Conservation (phyloP, 2,329 filamentous ascomycete species). For the Diaporthe sp. region DNA sequence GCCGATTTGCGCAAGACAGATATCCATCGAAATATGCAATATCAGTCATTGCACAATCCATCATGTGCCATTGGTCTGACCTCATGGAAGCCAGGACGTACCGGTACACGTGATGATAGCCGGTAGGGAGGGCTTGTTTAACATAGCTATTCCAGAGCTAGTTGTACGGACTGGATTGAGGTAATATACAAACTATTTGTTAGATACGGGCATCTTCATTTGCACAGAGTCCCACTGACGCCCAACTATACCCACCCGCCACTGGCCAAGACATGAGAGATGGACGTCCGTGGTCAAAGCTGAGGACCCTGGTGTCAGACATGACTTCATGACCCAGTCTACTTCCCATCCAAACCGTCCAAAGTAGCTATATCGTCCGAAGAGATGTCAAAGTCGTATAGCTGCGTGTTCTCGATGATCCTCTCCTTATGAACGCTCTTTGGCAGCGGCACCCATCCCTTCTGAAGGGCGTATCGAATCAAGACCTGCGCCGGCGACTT, state of each 20-base stretch:
- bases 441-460: constrained; percentile 76
- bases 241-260: background rate
- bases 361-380: constrained; percentile 66
- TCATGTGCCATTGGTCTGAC: background rate
- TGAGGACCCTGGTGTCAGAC: background rate
- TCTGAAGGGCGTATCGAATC: constrained; percentile 79
- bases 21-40: background rate
- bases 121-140: background rate
- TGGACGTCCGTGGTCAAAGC: background rate
- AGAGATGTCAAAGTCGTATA: constrained; percentile 72
- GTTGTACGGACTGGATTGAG: background rate
- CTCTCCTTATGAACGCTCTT: constrained; percentile 74
- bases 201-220: background rate
- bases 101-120: too few species aligned
- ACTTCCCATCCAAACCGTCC: constrained; percentile 31
- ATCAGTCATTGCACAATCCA: too few species aligned
- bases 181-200: background rate
- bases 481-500: constrained; percentile 76
- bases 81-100: background rate
- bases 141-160: background rate
- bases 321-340: background rate
- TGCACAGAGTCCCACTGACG: background rate
- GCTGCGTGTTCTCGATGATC: constrained; percentile 72
- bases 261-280: background rate
- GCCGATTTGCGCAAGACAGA: background rate